Evolutionary conservation across 768 basidiomycete genomes (phyloP).

Genomic region (Lactarius sanguifluus): DNA sequence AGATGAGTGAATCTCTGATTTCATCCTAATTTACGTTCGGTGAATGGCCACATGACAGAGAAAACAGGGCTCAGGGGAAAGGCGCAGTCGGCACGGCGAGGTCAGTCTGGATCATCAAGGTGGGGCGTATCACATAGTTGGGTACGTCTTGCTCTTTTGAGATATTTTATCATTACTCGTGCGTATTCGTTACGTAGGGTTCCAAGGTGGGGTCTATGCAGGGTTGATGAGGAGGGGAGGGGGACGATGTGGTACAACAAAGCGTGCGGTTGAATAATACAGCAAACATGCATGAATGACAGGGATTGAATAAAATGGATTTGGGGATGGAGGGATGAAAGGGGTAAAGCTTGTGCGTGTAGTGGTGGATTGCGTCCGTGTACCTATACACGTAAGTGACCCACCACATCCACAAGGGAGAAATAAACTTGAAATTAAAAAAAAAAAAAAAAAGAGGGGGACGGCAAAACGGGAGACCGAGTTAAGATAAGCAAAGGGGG

Average conservation of each 20-base stretch:
- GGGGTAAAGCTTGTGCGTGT: background rate
- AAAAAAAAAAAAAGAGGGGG: too few relatives aligned
- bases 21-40: background rate
- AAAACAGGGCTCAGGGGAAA: background rate
- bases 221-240: background rate
- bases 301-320: background rate
- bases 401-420: background rate
- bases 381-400: constrained; percentile 15
- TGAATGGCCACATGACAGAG: background rate
- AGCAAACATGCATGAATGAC: constrained; percentile 1
- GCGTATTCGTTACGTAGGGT: constrained; percentile 11
- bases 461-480: background rate
- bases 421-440: background rate
- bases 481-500: background rate
- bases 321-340: background rate
- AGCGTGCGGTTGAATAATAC: constrained; percentile 15
- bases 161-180: constrained; percentile 9
- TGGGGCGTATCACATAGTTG: background rate
- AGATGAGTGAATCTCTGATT: background rate
- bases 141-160: background rate
- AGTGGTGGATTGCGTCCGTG: background rate
- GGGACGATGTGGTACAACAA: constrained; percentile 7
- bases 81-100: background rate
- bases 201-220: constrained; percentile 15
- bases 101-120: background rate